A percentile compares a stretch with the other conserved stretches of the same genome.
Evolutionary conservation across 2,329 filamentous ascomycete genomes (phyloP).

Genomic region (Penicillium hordei): DNA sequence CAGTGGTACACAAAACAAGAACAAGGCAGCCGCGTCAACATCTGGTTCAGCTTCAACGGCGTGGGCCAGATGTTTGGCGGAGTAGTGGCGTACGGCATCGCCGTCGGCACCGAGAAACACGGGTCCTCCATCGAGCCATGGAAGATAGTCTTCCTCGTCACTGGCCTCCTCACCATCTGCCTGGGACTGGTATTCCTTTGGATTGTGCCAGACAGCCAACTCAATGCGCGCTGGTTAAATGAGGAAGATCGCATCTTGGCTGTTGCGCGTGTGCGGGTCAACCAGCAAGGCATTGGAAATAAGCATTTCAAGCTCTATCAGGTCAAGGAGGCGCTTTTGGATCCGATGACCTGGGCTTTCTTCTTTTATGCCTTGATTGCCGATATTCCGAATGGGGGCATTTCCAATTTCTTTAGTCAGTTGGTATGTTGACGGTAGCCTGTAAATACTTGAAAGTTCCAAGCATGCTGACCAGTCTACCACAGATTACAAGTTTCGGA

Average conservation of each 20-base stretch:
- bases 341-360: slow-evolving; percentile 62
- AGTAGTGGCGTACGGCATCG: slow-evolving; percentile 63
- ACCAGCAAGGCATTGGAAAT: slow-evolving; percentile 73
- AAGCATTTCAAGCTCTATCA: slow-evolving; percentile 69
- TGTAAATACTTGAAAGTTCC: no score
- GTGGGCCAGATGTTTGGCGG: slow-evolving; percentile 65
- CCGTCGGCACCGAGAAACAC: slow-evolving; percentile 54
- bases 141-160: slow-evolving; percentile 62
- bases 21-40: slow-evolving; percentile 61
- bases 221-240: slow-evolving; percentile 63
- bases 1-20: slow-evolving; percentile 72
- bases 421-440: slow-evolving; percentile 37
- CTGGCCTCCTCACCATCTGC: slow-evolving; percentile 53
- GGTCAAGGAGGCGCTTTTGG: slow-evolving; percentile 57
- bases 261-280: slow-evolving; percentile 69
- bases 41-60: slow-evolving; percentile 71
- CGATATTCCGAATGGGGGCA: slow-evolving; percentile 60
- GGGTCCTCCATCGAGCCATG: slow-evolving; percentile 61
- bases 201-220: slow-evolving; percentile 59
- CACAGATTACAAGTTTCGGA: slow-evolving; percentile 61
- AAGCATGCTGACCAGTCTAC: not conserved
- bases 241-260: slow-evolving; percentile 67
- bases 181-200: slow-evolving; percentile 53
- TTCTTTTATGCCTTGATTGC: slow-evolving; percentile 57
- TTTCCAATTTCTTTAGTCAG: slow-evolving; percentile 62